These are phyloP conservation scores for Rhizoclosmatium globosum DNA, from an alignment of 192 early-diverging fungal genomes.

Conservation along the genomic window DNA sequence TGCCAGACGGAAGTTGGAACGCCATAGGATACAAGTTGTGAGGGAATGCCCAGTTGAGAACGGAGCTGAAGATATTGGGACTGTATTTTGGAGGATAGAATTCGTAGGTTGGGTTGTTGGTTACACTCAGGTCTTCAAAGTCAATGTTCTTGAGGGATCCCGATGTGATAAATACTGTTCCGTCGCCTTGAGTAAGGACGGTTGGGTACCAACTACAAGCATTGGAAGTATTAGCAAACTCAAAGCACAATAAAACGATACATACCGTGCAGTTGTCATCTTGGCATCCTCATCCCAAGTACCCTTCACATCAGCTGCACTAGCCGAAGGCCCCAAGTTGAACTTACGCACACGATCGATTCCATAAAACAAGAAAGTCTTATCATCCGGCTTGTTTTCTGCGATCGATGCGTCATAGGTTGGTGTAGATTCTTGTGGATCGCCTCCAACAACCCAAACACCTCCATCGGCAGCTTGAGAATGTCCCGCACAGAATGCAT, in stretches of 20 bases:
- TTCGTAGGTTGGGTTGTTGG: slow-evolving; percentile 56
- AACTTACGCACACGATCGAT: slow-evolving; percentile 30
- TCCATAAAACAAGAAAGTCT: slow-evolving; percentile 37
- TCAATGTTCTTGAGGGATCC: slow-evolving; percentile 41
- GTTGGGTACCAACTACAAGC: slow-evolving; percentile 30
- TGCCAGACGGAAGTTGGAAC: slow-evolving; percentile 27
- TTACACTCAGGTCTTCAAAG: slow-evolving; percentile 26
- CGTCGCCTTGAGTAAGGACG: slow-evolving; percentile 24
- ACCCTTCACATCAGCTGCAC: not conserved
- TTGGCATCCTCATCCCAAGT: slow-evolving; percentile 20
- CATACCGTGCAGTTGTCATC: slow-evolving; percentile 35
- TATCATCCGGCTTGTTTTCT: not conserved
- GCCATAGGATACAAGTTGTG: slow-evolving; percentile 36
- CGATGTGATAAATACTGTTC: slow-evolving; percentile 29
- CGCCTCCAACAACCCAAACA: slow-evolving; percentile 50
- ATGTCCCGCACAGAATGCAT: slow-evolving; percentile 43
- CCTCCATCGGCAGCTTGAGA: slow-evolving; percentile 47
- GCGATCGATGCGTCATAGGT: not conserved
- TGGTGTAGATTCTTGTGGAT: slow-evolving; percentile 8
- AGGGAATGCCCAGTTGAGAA: slow-evolving; percentile 30
- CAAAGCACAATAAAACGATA: not conserved
- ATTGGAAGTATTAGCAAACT: not conserved
- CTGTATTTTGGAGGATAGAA: slow-evolving; percentile 36
- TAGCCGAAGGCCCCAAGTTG: not conserved
- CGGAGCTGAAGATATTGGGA: not conserved